These are phyloP conservation scores for Hypocreales sp. DNA, from an alignment of 2,329 filamentous ascomycete genomes.

Conservation along the genomic window DNA sequence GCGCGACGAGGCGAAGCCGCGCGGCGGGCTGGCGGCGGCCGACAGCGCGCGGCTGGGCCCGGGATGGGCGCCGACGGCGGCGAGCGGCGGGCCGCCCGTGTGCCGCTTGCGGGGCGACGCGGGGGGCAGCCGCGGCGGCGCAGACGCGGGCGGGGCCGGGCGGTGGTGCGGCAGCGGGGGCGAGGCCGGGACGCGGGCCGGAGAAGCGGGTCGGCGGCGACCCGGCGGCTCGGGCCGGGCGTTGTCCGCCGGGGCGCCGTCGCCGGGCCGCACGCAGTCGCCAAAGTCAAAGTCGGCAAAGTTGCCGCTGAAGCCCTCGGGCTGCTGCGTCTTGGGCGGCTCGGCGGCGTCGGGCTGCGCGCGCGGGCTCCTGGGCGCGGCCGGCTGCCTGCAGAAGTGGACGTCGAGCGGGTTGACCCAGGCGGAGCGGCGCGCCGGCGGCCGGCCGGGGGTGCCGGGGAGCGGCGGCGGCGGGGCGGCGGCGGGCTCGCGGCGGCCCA, in stretches of 20 bases:
- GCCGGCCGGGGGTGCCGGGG: too few relatives aligned
- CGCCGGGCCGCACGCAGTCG: too few relatives aligned
- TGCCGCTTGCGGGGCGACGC: too few relatives aligned
- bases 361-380: background rate
- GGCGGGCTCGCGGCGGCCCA: too few relatives aligned
- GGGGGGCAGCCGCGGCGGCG: background rate
- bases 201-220: background rate
- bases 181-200: background rate
- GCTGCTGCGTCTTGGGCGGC: slow-evolving; percentile 8
- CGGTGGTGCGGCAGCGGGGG: too few relatives aligned
- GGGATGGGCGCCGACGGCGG: background rate
- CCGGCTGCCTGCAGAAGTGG: slow-evolving; percentile 16
- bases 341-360: background rate
- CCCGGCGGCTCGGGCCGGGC: background rate
- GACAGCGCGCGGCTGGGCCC: background rate
- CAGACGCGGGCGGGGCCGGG: background rate
- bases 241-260: too few relatives aligned
- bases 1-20: slow-evolving; percentile 7
- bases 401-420: slow-evolving; percentile 33
- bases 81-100: too few relatives aligned
- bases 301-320: slow-evolving; percentile 20
- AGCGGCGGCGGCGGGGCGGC: too few relatives aligned
- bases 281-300: slow-evolving; percentile 24
- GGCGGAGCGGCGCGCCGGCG: too few relatives aligned
- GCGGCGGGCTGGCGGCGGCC: background rate